Evolutionary conservation across 2,329 filamentous ascomycete species (phyloP), one percentile per base, ranked within the genome.

Genomic region (Juglanconis sp.): DNA sequence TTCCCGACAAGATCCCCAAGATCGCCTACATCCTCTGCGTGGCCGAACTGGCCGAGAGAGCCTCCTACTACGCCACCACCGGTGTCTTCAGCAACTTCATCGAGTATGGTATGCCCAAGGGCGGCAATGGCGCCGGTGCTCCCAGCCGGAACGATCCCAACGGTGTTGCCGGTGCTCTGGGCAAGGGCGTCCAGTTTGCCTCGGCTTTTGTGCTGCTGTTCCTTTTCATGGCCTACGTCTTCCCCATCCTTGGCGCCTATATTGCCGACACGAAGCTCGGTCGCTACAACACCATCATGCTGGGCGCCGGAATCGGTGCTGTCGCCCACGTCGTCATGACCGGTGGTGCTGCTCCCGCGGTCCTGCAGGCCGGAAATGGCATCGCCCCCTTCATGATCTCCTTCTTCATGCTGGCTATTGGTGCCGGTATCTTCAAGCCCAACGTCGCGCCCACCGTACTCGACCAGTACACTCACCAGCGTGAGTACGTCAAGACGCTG

Each of bases 401-500:
- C 31, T 79, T 90, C 65, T 73, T 90, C 49, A 78, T 90, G 60
- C 86, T 90, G 70, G 86, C 86, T 2, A 67, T 90, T 5, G 88
- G 87, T 49, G 88, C 87, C 1, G 88, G 88, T 60, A 84, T 86
- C 60, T 90, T 91, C 79, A 91, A 91, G 74, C 81, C 85, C 17
- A 91, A 78, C 57, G 73, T 80, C 1, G 71, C 76, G 4, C 78
- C 78, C 1, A 72, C 70, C 0, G 65, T 81, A 1, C 67, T 79
- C 36, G 78, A 80, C 55, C 79, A 81, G 59, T 77, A 78, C 63
- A 63, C 67, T 57, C 67, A 78, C 60, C 73, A 75, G 62, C 73
- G 71, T 35, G 68, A 74, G 4, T 77, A 77, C 57, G 73, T 74
- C 17, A 77, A 75, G 63, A 72, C 72, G 1, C 71, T 81, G 6